Conservation (phyloP, 306 rosid genomes). For the Mucuna pruriens region DNA sequence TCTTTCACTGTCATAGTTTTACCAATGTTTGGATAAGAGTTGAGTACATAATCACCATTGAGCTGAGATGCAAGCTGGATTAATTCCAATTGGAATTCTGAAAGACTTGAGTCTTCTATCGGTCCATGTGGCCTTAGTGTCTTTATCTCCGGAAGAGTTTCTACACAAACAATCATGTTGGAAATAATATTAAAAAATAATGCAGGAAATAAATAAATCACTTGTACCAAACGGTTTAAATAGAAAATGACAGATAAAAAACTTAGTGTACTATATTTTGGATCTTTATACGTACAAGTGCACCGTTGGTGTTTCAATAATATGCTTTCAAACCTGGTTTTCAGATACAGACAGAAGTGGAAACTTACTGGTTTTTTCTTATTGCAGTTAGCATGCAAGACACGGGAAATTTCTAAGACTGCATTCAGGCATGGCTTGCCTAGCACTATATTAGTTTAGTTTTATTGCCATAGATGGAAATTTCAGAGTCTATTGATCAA, state of each 20-base stretch:
- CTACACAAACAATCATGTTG: conserved; percentile 44
- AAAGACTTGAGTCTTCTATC: conserved; percentile 67
- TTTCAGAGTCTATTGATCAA: neutral
- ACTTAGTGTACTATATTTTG: conserved; percentile 4
- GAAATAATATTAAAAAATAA: conserved; percentile 16
- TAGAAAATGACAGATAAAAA: conserved; percentile 1
- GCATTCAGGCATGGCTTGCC: conserved; percentile 25
- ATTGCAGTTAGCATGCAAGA: conserved; percentile 13
- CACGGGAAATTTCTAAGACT: conserved; percentile 45
- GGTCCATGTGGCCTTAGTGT: conserved; percentile 78
- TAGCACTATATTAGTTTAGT: no score
- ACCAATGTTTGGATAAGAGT: conserved; percentile 81
- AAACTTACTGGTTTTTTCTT: conserved; percentile 31
- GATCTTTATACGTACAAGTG: conserved; percentile 26
- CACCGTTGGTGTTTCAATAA: conserved; percentile 16
- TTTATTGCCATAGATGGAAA: no score
- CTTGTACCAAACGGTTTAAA: neutral
- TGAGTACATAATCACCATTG: conserved; percentile 79
- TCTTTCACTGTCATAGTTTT: conserved; percentile 73
- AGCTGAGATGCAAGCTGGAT: conserved; percentile 98
- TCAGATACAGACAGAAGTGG: conserved; percentile 34
- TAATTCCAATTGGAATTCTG: conserved; percentile 88
- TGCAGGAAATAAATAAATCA: conserved; percentile 18
- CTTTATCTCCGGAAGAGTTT: conserved; percentile 76
- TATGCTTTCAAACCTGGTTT: conserved; percentile 31